These are phyloP conservation scores for Neofusicoccum parvum DNA, from an alignment of 2,329 filamentous ascomycete genomes.

Conservation along the genomic window DNA sequence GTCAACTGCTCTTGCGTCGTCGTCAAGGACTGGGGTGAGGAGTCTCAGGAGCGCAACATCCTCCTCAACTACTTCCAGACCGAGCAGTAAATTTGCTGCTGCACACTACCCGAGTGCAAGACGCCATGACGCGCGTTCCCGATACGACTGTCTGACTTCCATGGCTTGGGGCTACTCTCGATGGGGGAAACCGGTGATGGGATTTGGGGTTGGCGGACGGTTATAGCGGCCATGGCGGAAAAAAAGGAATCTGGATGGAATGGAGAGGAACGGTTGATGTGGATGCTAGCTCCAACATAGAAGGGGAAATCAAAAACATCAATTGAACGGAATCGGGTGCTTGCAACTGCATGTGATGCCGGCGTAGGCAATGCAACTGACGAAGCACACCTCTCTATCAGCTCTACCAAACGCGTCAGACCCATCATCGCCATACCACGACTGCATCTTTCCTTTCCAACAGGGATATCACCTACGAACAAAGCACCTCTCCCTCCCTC, in stretches of 20 bases:
- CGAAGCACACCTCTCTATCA: no score
- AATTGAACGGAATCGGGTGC: neutral
- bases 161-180: neutral
- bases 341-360: no score
- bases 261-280: neutral
- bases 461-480: neutral
- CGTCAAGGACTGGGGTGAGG: constrained; percentile 99
- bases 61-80: constrained; percentile 99
- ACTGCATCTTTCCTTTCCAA: no score
- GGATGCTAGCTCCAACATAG: neutral
- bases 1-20: constrained; percentile 99
- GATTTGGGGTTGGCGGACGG: neutral
- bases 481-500: neutral
- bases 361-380: no score
- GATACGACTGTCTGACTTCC: neutral
- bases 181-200: neutral
- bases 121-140: neutral
- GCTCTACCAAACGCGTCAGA: neutral
- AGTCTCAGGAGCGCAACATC: constrained; percentile 97
- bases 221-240: neutral
- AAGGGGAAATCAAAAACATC: constrained; percentile 16
- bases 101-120: neutral
- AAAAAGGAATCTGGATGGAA: constrained; percentile 11
- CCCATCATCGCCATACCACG: no score
- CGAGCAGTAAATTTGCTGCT: constrained; percentile 50